phyloP scores from a whole-genome alignment of 495 filamentous ascomycete genomes.

The Pseudomonodictys pantanalensis region DNA sequence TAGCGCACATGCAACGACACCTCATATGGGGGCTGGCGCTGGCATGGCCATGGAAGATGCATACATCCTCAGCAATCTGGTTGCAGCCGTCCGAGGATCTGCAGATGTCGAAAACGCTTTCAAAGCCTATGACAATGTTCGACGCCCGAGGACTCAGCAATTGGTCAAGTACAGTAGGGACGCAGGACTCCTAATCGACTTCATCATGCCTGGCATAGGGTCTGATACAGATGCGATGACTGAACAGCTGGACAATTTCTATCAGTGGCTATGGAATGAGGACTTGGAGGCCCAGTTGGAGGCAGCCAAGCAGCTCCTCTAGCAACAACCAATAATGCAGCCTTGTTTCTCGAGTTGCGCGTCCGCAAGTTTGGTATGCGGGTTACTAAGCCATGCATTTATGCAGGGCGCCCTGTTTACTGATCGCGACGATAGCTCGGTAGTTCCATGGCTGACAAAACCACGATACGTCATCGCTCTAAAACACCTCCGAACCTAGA shows the following conservation, averaged over 20 bases:
- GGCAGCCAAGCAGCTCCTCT: slow-evolving; percentile 7
- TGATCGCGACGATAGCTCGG: no score
- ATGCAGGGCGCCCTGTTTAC: no score
- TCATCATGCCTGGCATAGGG: slow-evolving; percentile 24
- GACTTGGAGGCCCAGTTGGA: slow-evolving; percentile 14
- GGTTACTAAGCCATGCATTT: no score
- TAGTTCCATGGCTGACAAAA: no score
- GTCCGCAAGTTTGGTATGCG: no score
- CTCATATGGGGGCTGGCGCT: slow-evolving; percentile 66
- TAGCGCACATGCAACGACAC: slow-evolving; percentile 66
- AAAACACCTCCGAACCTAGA: no score
- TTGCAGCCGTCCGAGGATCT: slow-evolving; percentile 43
- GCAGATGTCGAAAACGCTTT: slow-evolving; percentile 53
- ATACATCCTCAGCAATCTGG: slow-evolving; percentile 56
- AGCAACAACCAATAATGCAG: background rate
- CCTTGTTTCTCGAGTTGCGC: background rate
- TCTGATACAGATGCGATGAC: slow-evolving; percentile 35
- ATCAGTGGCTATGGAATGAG: slow-evolving; percentile 16
- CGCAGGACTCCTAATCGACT: slow-evolving; percentile 33
- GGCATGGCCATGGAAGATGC: slow-evolving; percentile 70
- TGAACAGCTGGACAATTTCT: slow-evolving; percentile 1
- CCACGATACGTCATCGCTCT: no score
- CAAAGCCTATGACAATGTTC: slow-evolving; percentile 57
- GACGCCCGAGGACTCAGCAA: slow-evolving; percentile 47
- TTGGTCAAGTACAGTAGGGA: slow-evolving; percentile 32